Evolutionary conservation across 345 rosid species (phyloP).

Genomic region (Euphorbia pulcherrima): DNA sequence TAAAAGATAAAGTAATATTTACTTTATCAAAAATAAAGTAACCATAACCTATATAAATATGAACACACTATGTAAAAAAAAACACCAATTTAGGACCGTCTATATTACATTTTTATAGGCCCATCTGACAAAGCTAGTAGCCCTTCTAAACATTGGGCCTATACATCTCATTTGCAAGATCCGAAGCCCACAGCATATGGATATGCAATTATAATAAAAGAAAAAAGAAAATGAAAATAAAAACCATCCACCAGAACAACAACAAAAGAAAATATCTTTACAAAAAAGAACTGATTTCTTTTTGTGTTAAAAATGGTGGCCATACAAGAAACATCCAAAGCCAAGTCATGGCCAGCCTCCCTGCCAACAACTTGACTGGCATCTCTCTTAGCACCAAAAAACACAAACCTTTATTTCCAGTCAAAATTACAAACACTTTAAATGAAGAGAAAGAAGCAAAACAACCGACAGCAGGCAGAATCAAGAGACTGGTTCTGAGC

Average conservation of each 20-base stretch:
- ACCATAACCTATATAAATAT: too few relatives aligned
- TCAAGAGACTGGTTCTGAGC: constrained; percentile 63
- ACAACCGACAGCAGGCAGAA: constrained; percentile 41
- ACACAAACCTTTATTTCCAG: constrained; percentile 17
- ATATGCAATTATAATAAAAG: too few relatives aligned
- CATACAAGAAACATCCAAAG: constrained; percentile 16
- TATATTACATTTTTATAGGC: too few relatives aligned
- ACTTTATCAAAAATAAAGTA: too few relatives aligned
- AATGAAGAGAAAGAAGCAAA: constrained; percentile 32
- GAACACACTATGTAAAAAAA: too few relatives aligned
- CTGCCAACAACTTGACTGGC: not conserved
- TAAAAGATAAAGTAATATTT: too few relatives aligned
- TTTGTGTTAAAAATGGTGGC: constrained; percentile 36
- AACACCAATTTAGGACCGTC: too few relatives aligned
- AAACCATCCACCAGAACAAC: not conserved
- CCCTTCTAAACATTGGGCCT: too few relatives aligned
- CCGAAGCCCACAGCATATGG: not conserved
- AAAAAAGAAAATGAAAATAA: not conserved
- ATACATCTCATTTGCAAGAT: too few relatives aligned
- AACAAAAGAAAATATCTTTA: not conserved
- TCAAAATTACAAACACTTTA: constrained; percentile 27
- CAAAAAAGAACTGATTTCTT: too few relatives aligned
- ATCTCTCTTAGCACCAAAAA: constrained; percentile 19
- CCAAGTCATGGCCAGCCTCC: constrained; percentile 15
- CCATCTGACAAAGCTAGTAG: too few relatives aligned